These are phyloP conservation scores for Polygonum maritimum DNA, from an alignment of 148 eudicot species.

Conservation along the genomic window DNA sequence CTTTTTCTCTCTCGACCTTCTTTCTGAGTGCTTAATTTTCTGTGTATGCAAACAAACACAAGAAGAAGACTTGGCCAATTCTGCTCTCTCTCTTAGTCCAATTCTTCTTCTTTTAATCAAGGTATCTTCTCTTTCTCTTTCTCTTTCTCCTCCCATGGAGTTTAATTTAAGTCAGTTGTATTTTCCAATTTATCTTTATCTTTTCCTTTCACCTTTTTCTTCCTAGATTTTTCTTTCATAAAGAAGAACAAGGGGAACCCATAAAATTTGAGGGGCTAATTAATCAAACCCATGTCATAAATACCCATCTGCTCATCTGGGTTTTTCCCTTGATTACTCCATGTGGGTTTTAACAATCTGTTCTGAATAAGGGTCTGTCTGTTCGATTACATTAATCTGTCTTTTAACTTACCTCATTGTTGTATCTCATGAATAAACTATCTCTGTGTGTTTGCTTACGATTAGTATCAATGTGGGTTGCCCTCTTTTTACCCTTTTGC, in stretches of 20 bases:
- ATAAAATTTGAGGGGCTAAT: neutral
- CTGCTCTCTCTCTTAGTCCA: neutral
- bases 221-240: neutral
- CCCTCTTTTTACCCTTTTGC: slow-evolving; percentile 5
- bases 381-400: neutral
- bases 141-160: neutral
- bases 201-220: neutral
- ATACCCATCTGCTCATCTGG: slow-evolving; percentile 8
- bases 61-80: neutral
- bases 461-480: slow-evolving; percentile 8
- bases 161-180: neutral
- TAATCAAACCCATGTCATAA: neutral
- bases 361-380: neutral
- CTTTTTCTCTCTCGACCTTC: slow-evolving; percentile 1
- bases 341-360: neutral
- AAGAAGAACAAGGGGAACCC: neutral
- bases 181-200: neutral
- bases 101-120: neutral
- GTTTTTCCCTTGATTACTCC: slow-evolving; percentile 3
- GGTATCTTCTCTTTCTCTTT: slow-evolving; percentile 7
- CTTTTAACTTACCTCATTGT: neutral
- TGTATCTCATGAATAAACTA: neutral
- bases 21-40: slow-evolving; percentile 1
- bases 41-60: neutral
- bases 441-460: neutral